Evolutionary conservation across 129 eudicot genomes (phyloP).

Genomic region (Tagetes erecta): DNA sequence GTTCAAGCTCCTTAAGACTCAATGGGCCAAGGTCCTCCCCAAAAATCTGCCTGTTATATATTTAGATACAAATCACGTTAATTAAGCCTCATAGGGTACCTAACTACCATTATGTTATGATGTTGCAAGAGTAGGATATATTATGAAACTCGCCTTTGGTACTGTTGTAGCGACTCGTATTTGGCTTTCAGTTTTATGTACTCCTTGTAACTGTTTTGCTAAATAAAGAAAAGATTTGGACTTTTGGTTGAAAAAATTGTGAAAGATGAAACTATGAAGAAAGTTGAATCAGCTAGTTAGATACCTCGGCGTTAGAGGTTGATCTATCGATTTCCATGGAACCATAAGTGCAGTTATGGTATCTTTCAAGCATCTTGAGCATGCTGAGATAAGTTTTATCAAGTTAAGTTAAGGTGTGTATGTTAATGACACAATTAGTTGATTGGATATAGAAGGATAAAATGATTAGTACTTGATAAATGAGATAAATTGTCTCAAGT

Average conservation of each 20-base stretch:
- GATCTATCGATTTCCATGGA: constrained; percentile 63
- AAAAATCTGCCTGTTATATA: constrained; percentile 58
- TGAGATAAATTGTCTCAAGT: too few species aligned
- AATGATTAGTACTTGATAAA: too few species aligned
- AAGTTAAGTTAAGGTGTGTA: constrained; percentile 13
- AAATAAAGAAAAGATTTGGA: neutral
- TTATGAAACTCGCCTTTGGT: constrained; percentile 64
- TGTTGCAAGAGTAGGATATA: neutral
- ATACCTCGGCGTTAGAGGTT: constrained; percentile 69
- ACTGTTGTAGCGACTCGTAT: constrained; percentile 79
- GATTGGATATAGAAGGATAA: neutral
- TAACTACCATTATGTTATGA: neutral
- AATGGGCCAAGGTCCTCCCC: constrained; percentile 87
- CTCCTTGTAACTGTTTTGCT: constrained; percentile 50
- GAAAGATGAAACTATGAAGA: constrained; percentile 1
- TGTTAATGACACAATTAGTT: constrained; percentile 3
- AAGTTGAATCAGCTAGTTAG: neutral
- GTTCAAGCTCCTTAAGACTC: constrained; percentile 84
- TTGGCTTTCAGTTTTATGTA: constrained; percentile 56
- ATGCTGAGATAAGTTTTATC: constrained; percentile 50
- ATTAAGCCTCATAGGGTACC: neutral
- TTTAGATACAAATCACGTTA: neutral
- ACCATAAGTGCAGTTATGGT: constrained; percentile 83
- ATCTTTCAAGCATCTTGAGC: constrained; percentile 90
- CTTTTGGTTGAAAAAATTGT: neutral